phyloP scores from a whole-genome alignment of 2,329 filamentous ascomycete genomes.

The Seiridium unicorne region DNA sequence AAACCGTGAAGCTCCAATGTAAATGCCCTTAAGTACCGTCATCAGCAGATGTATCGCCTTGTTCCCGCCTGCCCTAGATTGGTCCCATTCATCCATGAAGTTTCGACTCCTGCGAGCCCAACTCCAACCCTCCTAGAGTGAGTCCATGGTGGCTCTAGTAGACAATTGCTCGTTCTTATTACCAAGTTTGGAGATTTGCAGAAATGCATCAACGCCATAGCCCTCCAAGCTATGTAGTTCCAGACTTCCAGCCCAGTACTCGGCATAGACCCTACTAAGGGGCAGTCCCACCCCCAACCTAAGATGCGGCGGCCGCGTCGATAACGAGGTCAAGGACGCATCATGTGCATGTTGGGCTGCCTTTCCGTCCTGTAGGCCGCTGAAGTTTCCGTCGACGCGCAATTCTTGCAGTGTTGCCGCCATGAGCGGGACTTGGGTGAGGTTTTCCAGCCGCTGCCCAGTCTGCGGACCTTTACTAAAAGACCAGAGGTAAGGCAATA shows the following conservation, averaged over 20 bases:
- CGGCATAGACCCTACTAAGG: conserved; percentile 90
- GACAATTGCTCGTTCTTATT: conserved; percentile 97
- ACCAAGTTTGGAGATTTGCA: conserved; percentile 93
- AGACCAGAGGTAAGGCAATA: conserved; percentile 90
- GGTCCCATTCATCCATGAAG: too few species aligned
- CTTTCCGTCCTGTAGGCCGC: conserved; percentile 19
- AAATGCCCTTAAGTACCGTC: neutral
- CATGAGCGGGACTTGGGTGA: conserved; percentile 84
- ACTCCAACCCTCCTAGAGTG: conserved; percentile 46
- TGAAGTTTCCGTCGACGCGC: conserved; percentile 40
- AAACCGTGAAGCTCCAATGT: neutral
- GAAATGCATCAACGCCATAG: conserved; percentile 91
- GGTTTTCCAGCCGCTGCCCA: conserved; percentile 75
- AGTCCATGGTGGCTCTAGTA: conserved; percentile 74
- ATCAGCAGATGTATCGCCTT: neutral
- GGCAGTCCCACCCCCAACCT: conserved; percentile 90
- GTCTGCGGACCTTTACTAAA: conserved; percentile 90
- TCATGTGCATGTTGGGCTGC: conserved; percentile 28
- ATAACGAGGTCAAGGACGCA: conserved; percentile 75
- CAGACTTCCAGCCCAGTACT: conserved; percentile 95
- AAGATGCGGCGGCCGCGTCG: conserved; percentile 80
- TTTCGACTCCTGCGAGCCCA: too few species aligned
- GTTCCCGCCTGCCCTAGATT: too few species aligned
- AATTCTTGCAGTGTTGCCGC: conserved; percentile 92
- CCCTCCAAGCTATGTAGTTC: conserved; percentile 92